Evolutionary conservation across 2,329 filamentous ascomycete genomes (phyloP), one percentile per base, ranked within the genome.

Genomic region (Colletotrichum camelliae): DNA sequence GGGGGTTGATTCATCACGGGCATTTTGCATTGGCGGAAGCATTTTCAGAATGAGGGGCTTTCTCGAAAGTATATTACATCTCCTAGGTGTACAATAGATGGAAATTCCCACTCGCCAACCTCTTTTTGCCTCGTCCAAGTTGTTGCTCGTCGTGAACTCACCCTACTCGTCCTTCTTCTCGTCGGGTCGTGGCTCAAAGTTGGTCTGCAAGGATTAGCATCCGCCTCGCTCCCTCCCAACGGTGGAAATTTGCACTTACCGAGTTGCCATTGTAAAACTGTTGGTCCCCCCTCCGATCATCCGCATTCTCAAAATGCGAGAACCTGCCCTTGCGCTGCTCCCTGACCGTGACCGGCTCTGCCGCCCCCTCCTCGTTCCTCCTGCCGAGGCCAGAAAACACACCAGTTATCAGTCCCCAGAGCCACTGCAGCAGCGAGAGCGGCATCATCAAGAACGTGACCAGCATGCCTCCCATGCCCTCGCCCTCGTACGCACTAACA

Each of bases 231-330:
- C 29, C 57, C 6, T 31, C 16, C 33, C 37, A 52, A 69, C 69
- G 21, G 48, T 15, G 10, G 18, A 33, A 12, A 8, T 21, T 4
- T 12, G 43, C 29, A 86, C 91, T 84, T 87, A 96, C 94, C 82
- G 95, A 95, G 81, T 98, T 98, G 2, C 96, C 96, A 81, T 98
- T 98, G 82, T 98, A 98, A 62, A 97, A 90, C 81, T 97, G 93
- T 60, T 92, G 90, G 77, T 93, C 89, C 71, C 90, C 85, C 69
- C 88, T 87, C 52, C 88, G 86, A 76, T 90, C 87, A 24, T 89
- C 86, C 52, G 89, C 86, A 75, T 93, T 90, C 77, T 86, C 84
- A 70, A 93, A 83, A 1, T 81, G 70, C 82, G 82, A 79, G 77
- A 81, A 81, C 67, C 81, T 77, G 27, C 64, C 77, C 64, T 74